phyloP scores from a whole-genome alignment of 2,329 filamentous ascomycete genomes.

The Penicillium sp. region DNA sequence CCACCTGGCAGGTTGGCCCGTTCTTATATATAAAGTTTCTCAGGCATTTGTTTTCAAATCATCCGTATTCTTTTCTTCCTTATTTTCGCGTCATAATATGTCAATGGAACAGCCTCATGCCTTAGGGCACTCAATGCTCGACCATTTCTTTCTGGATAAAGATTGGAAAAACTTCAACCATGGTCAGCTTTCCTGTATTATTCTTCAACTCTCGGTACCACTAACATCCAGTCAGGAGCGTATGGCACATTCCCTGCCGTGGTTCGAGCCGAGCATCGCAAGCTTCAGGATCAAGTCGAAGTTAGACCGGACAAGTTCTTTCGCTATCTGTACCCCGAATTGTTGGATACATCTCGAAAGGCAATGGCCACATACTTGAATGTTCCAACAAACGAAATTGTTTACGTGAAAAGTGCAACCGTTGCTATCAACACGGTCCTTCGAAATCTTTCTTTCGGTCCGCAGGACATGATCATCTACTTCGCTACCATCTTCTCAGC shows the following conservation, averaged over 20 bases:
- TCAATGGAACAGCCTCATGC: neutral
- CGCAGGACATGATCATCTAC: neutral
- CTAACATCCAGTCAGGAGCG: neutral
- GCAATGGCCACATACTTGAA: neutral
- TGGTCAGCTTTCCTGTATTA: neutral
- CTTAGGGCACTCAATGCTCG: neutral
- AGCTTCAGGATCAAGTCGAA: neutral
- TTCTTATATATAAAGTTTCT: neutral
- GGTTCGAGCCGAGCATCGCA: neutral
- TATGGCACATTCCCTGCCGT: neutral
- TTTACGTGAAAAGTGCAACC: neutral
- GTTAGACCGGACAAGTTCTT: neutral
- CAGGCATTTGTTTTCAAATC: neutral
- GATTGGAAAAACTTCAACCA: neutral
- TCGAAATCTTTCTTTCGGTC: neutral
- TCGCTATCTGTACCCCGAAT: neutral
- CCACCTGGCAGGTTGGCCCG: neutral
- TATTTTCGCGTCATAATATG: neutral
- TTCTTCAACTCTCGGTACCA: neutral
- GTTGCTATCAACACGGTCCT: neutral
- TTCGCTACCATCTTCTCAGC: neutral
- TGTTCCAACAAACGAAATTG: neutral
- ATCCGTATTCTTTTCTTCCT: no score
- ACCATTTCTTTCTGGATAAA: neutral
- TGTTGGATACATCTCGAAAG: neutral